phyloP scores from a whole-genome alignment of 257 asterid species.

The Solanum chilense region DNA sequence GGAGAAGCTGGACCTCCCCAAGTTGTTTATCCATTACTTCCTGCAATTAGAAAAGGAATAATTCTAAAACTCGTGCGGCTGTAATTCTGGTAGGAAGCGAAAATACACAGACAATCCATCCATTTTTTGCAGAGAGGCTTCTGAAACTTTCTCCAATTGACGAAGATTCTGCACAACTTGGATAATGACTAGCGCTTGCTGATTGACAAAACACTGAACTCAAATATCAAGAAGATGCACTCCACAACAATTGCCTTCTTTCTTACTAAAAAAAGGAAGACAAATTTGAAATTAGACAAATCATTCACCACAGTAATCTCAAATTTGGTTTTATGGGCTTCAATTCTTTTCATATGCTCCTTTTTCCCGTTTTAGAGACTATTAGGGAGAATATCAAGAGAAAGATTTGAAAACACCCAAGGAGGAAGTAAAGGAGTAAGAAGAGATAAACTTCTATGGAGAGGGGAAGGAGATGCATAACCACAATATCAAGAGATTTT shows the following conservation, averaged over 20 bases:
- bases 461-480: no score
- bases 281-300: not conserved
- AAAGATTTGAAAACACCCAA: not conserved
- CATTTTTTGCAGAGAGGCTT: not conserved
- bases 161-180: not conserved
- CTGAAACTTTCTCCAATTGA: not conserved
- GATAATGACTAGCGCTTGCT: not conserved
- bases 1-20: constrained; percentile 55
- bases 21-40: constrained; percentile 47
- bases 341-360: not conserved
- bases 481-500: not conserved
- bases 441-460: no score
- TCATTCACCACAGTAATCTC: not conserved
- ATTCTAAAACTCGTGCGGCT: not conserved
- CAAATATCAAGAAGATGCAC: not conserved
- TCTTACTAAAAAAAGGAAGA: not conserved
- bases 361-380: not conserved
- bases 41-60: constrained; percentile 16
- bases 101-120: not conserved
- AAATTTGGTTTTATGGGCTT: not conserved
- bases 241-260: not conserved
- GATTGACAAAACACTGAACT: not conserved
- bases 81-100: not conserved
- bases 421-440: no score
- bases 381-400: not conserved